Evolutionary conservation across 2,329 filamentous ascomycete species (phyloP).

Genomic region (Aspergillus unguis): DNA sequence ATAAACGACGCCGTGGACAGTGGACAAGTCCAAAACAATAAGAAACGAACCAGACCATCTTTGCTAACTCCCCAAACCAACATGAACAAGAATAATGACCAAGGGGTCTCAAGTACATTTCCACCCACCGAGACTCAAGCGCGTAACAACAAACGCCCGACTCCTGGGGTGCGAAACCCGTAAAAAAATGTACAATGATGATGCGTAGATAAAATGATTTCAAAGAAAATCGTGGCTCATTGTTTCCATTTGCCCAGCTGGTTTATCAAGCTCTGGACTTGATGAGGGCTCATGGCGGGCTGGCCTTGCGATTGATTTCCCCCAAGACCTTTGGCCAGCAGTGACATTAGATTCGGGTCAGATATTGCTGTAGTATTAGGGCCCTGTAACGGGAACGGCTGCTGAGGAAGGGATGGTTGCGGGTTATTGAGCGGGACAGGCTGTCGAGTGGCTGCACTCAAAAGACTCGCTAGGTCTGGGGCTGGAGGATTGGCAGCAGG

Average conservation of each 20-base stretch:
- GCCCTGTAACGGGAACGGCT: conserved; percentile 29
- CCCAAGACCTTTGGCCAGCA: conserved; percentile 38
- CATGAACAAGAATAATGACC: not conserved
- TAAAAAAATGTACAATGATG: conserved; percentile 9
- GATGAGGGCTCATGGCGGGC: conserved; percentile 33
- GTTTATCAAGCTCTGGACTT: conserved; percentile 48
- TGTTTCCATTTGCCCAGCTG: conserved; percentile 48
- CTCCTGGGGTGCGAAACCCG: conserved; percentile 13
- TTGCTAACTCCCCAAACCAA: not conserved
- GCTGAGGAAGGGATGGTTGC: conserved; percentile 27
- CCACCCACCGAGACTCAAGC: conserved; percentile 11
- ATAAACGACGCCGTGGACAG: not conserved
- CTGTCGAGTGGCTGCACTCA: conserved; percentile 39
- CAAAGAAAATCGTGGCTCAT: conserved; percentile 30
- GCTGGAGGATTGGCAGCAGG: conserved; percentile 28
- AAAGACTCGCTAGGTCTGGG: conserved; percentile 42
- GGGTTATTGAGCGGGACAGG: conserved; percentile 29
- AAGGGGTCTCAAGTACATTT: no score
- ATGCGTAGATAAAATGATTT: conserved; percentile 18
- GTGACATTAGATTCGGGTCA: conserved; percentile 37
- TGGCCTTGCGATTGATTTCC: conserved; percentile 36
- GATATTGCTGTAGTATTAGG: conserved; percentile 28
- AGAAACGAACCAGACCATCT: not conserved
- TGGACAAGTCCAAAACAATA: not conserved
- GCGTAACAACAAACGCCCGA: conserved; percentile 17